Evolutionary conservation across 495 filamentous ascomycete species (phyloP), one percentile per base, ranked within the genome.

Genomic region (Aspergillus leporis): DNA sequence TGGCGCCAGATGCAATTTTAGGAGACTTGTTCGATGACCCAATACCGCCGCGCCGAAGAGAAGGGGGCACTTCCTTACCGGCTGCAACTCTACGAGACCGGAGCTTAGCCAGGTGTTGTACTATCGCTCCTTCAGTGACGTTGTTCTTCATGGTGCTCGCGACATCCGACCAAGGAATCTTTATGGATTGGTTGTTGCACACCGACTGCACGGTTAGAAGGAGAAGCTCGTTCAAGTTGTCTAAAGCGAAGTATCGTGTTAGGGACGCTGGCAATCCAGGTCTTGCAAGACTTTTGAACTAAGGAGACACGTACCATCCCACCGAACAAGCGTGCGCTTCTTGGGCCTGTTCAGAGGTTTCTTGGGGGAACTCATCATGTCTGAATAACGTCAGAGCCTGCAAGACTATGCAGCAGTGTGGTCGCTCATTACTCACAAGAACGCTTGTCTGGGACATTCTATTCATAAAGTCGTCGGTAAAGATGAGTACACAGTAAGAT

Each of bases 21-120:
- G 48, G 2, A 34, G 55, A 21, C 45, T 56, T 63, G 45, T 50
- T 48, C 18, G 55, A 55, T 25, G 53, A 31, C 31, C 32, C 55
- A 31, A 56, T 13, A 21, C 64, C 64, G 13, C 71, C 71, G 28
- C 74, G 67, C 41, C 61, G 69, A n/a, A 80, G 61, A 4, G 74
- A 69, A 3, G 78, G 76, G 0, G 80, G 79, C 2, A 78, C 73
- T 0, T 52, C 48, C 28, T 77, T 72, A 0, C 66, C 65, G 0
- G 68, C 62, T 0, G 62, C 51, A 16, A 67, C 56, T 43, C 75
- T 67, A 21, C 69, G 70, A 6, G n/a, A 6, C 1, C 78, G 78
- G 1, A 82, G 54, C 53, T 83, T 83, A 0, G 76, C 66, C 2
- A 82, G 61, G 43, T 83, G 80, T 58, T 83, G 80, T 1, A 79